phyloP scores from a whole-genome alignment of 2,329 filamentous ascomycete species.

The Aspergillus chevalieri region DNA sequence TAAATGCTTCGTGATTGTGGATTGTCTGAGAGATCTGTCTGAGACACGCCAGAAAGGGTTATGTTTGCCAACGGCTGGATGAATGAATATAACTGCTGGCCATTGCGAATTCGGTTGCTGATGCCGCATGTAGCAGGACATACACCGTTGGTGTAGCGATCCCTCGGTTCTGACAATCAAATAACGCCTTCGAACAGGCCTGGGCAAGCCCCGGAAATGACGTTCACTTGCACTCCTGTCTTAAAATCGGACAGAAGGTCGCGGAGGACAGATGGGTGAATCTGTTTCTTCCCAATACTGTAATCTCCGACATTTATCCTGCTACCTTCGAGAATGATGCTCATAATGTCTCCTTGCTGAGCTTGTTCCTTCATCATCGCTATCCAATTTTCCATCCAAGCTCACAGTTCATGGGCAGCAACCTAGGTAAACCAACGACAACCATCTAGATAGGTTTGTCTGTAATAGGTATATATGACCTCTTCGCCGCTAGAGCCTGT shows the following conservation, averaged over 20 bases:
- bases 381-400: background rate
- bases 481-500: background rate
- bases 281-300: no score
- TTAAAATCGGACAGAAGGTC: background rate
- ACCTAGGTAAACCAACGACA: background rate
- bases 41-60: background rate
- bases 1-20: background rate
- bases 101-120: background rate
- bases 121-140: background rate
- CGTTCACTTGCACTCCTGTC: background rate
- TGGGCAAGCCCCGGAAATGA: slow-evolving; percentile 1
- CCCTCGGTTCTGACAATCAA: no score
- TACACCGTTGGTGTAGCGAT: background rate
- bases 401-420: background rate
- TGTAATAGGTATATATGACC: background rate
- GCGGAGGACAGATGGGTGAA: background rate
- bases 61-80: background rate
- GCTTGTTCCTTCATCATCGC: background rate
- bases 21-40: background rate
- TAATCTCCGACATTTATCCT: background rate
- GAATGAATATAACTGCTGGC: background rate
- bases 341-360: background rate
- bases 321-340: background rate
- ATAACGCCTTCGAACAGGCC: no score
- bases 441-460: background rate